These are phyloP conservation scores for Saprolegnia diclina DNA, from an alignment of 352 stramenopile genomes.

Conservation along the genomic window DNA sequence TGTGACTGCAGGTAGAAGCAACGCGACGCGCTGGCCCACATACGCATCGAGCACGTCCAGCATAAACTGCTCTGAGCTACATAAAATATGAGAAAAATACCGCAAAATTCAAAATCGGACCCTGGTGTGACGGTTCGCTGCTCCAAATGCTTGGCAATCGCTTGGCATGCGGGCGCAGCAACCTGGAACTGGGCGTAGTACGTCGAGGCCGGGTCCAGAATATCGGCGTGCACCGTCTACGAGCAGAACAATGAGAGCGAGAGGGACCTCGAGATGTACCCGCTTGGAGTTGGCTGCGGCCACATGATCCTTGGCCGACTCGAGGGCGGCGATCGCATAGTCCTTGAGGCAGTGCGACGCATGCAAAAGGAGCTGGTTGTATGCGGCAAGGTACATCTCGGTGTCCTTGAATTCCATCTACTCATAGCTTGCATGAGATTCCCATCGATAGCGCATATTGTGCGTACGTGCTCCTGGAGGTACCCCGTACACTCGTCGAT, in stretches of 20 bases:
- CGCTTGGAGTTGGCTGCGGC: slow-evolving; percentile 45
- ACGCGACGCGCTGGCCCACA: slow-evolving; percentile 45
- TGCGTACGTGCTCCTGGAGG: slow-evolving; percentile 62
- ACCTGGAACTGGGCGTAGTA: slow-evolving; percentile 79
- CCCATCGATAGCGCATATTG: neutral
- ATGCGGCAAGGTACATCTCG: slow-evolving; percentile 66
- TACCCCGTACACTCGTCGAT: slow-evolving; percentile 64
- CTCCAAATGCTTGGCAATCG: slow-evolving; percentile 57
- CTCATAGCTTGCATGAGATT: slow-evolving; percentile 19
- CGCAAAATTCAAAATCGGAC: slow-evolving; percentile 32
- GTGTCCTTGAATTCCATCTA: slow-evolving; percentile 68
- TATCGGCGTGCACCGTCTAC: slow-evolving; percentile 20
- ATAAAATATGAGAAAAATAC: slow-evolving; percentile 44
- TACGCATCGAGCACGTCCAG: slow-evolving; percentile 33
- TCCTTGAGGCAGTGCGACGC: slow-evolving; percentile 64
- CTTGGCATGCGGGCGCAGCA: slow-evolving; percentile 49
- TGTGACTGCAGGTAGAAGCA: slow-evolving; percentile 50
- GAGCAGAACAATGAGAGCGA: slow-evolving; percentile 6
- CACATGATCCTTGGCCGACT: slow-evolving; percentile 64
- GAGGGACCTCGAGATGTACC: slow-evolving; percentile 10
- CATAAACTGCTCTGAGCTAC: slow-evolving; percentile 17
- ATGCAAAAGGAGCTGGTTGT: slow-evolving; percentile 51
- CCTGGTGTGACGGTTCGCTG: slow-evolving; percentile 34
- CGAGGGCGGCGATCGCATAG: slow-evolving; percentile 58
- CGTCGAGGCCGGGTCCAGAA: slow-evolving; percentile 62